Evolutionary conservation across 73 alveolate species (phyloP).

Genomic region (Symbiodinium pilosum): DNA sequence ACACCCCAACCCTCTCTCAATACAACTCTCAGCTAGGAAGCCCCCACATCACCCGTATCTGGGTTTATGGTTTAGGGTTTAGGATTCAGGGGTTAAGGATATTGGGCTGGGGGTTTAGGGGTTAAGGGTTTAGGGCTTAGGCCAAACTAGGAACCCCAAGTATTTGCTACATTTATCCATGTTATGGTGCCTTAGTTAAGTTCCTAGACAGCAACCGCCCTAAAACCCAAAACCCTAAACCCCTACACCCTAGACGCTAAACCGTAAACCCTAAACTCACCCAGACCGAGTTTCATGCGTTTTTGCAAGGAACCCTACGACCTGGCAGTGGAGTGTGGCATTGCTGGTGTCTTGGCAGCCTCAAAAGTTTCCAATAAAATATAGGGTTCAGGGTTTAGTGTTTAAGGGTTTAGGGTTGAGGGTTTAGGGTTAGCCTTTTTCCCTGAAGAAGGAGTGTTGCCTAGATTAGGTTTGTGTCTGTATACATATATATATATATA

Average conservation of each 20-base stretch:
- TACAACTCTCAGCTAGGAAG: too few relatives aligned
- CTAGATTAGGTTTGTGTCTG: too few relatives aligned
- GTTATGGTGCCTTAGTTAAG: too few relatives aligned
- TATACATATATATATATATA: too few relatives aligned
- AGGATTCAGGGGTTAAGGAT: background rate
- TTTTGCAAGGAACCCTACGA: slow-evolving; percentile 58
- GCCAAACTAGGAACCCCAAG: background rate
- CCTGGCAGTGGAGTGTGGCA: slow-evolving; percentile 26
- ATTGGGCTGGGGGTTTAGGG: background rate
- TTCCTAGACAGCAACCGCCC: too few relatives aligned
- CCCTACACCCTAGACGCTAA: too few relatives aligned
- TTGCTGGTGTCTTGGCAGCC: slow-evolving; percentile 10
- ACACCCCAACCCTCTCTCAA: background rate
- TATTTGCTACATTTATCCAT: too few relatives aligned
- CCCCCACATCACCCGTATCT: too few relatives aligned
- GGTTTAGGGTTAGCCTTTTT: background rate
- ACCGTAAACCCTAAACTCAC: background rate
- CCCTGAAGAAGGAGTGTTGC: too few relatives aligned
- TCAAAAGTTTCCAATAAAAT: background rate
- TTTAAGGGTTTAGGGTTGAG: background rate
- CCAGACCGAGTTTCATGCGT: too few relatives aligned
- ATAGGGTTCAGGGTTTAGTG: background rate
- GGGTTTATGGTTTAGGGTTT: background rate
- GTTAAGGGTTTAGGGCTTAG: background rate
- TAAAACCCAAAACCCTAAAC: background rate